Base-by-base conservation (phyloP, 108 stramenopile genomes). In the Nitzschia sp. region DNA sequence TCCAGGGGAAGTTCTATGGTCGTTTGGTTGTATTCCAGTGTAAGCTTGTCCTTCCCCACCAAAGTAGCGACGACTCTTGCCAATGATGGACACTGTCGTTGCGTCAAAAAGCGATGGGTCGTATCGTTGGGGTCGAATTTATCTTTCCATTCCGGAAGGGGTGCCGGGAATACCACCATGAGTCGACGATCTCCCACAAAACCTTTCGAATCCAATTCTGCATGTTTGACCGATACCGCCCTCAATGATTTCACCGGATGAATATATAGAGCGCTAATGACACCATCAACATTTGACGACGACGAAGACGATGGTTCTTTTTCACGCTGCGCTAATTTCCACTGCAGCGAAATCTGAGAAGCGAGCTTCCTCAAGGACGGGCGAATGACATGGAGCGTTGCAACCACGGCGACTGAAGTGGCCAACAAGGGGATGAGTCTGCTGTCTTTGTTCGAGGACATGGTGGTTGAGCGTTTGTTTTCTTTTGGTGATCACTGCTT, bases 181-280 rank as follows among this genome's bases (percentile, higher is more conserved):
- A 85, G 75, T 52, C 85, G 72, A 35, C 92, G 85, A 71, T 93
- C 92, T 16, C 56, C 70, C 5, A 33, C 33, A 23, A 93, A 73
- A 22, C 92, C 89, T 26, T 74, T 76, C 13, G 71, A 32, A 48
- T 85, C 87, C 11, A 90, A 69, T 19, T 55, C 50, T 0, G 80
- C 77, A 53, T 64, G 52, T 29, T 62, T 9, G 4, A 85, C 25
- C 0, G 78, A 71, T 1, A 90, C 85, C 15, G 92, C 68, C 34
- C 85, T 85, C 26, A 90, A 67, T 15, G 88, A 90, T 72, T 93
- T 93, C 57, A 93, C 81, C 32, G 81, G 81, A 55, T 83, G 66
- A 17, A 76, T 66, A 56, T 48, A 83, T n/a, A 83, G 45, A 19
- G 50, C 81, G 19, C 59, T 69, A 1, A 83, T 78, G 2, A 47